Base-by-base conservation (phyloP, 228 moss, liverwort and hornwort species). In the Sphagnum fallax region DNA sequence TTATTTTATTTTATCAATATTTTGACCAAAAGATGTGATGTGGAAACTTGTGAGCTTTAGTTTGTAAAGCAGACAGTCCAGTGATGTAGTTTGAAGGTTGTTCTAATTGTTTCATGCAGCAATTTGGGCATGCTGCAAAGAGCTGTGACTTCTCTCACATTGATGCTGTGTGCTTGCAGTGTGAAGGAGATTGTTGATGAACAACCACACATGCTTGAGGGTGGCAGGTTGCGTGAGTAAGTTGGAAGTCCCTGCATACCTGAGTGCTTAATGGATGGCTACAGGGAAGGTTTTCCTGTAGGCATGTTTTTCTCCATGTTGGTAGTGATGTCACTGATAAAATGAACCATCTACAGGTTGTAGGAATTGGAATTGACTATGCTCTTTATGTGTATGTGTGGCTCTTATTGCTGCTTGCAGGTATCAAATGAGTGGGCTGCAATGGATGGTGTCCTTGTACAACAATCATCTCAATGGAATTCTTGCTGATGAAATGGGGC, bases 401-500 rank as follows among this genome's bases (percentile, higher is more conserved):
- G 32, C 32, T 32, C 32, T 32, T 32, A 32, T 32, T 32, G 32
- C 32, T 58, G 10, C 50, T 32, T 73, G 70, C 92, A 98, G 98
- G 84, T 98, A 98, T 82, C 98, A 98, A 71, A 88, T 98, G 84
- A 98, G 92, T 79, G 98, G 98, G 50, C 69, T 98, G 48, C 88
- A 92, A 32, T 98, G 98, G 98, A 81, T 98, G 92, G 94, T 94
- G 69, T 98, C 98, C 16, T 59, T 98, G 65, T 98, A 98, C 84
- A 98, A 98, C 83, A 98, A 98, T 78, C 82, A 83, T 73, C 85
- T 98, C 47, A 98, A 98, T 80, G 98, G 98, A 65, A 98, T 98
- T 74, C 86, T 98, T 57, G 98, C 98, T 53, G 98, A 98, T 82
- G 98, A 98, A 80, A 98, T 98, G 98, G 98, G 98, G 52, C 84